Evolutionary conservation across 2,329 filamentous ascomycete species (phyloP), one percentile per base, ranked within the genome.

Genomic region (Magnaporthiopsis poae): DNA sequence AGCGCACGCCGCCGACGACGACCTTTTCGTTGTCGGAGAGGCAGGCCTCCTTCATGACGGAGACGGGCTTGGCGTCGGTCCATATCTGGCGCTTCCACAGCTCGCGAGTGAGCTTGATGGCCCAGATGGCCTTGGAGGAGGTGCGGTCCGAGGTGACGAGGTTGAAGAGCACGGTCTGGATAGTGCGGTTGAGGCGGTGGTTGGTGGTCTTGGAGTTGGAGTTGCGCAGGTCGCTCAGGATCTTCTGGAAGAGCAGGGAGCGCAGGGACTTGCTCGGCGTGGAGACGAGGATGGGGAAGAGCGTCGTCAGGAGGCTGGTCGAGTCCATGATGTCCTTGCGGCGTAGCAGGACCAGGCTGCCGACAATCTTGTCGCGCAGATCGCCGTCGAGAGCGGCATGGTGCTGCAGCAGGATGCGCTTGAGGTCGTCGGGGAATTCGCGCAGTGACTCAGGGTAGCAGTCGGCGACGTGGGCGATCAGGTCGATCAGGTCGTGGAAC

Each of bases 21-120:
- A 98, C 92, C 79, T 99, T 99, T 72, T 96, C 91, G 71, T 97
- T 96, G 65, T 96, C 90, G 3, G 91, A 88, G 67, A 99, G 79
- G 66, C 89, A 65, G 0, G 94, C 92, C 78, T 96, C 90, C 78
- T 96, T 96, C 93, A 99, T 98, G 70, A 98, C 91, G 73, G 96
- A 92, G n/a, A 98, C 95, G 0, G 94, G 88, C 76, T 93, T 68
- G 18, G 92, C 86, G 73, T 99, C 95, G 12, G 90, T 92, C 95
- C 95, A 99, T 69, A 98, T 88, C 72, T 97, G 93, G 62, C 94
- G 86, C 78, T 93, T 96, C 95, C 95, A 99, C 74, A 99, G 81
- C 80, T 99, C 95, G 69, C 94, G 86, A 4, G 93, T 96, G 70
- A 99, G 85, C 77, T 97, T 97, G 68, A 97, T 92, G 3, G 95